These are phyloP conservation scores for Mucor saturninus DNA, from an alignment of 371 early-diverging fungal genomes.

Conservation along the genomic window DNA sequence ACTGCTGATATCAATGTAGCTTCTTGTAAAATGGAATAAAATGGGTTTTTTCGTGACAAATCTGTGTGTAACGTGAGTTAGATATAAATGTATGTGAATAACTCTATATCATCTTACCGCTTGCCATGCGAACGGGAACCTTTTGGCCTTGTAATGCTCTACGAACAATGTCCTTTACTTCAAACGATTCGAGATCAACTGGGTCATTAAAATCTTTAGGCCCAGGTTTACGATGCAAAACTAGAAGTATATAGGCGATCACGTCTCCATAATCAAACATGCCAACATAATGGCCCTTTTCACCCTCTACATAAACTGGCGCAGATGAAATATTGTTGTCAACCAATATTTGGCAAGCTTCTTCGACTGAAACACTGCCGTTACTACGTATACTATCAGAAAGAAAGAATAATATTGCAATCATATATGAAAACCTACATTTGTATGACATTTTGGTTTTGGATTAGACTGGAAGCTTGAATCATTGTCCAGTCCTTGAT, in stretches of 20 bases:
- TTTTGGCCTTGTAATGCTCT: conserved; percentile 58
- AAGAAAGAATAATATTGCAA: not conserved
- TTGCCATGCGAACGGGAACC: conserved; percentile 69
- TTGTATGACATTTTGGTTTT: conserved; percentile 57
- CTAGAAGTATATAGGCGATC: conserved; percentile 49
- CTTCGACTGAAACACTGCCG: conserved; percentile 46
- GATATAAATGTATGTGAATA: not conserved
- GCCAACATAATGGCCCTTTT: conserved; percentile 61
- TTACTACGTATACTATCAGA: conserved; percentile 29
- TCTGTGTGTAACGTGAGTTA: conserved; percentile 41
- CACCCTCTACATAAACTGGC: conserved; percentile 67
- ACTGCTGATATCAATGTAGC: conserved; percentile 74
- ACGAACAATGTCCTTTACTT: conserved; percentile 64
- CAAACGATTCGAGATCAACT: conserved; percentile 35
- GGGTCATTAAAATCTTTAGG: conserved; percentile 27
- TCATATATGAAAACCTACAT: conserved; percentile 43
- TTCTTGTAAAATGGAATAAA: conserved; percentile 78
- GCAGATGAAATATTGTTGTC: conserved; percentile 66
- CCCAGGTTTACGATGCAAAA: conserved; percentile 32
- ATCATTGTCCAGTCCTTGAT: conserved; percentile 65
- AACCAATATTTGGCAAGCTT: conserved; percentile 50
- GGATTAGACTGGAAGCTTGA: conserved; percentile 50
- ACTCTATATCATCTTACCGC: conserved; percentile 35
- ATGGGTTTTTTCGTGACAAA: conserved; percentile 82
- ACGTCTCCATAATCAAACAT: conserved; percentile 90